Percentiles rank a stretch among this genome's conserved stretches.
phyloP scores from a whole-genome alignment of 2,329 filamentous ascomycete genomes.

The Sarocladium strictum region DNA sequence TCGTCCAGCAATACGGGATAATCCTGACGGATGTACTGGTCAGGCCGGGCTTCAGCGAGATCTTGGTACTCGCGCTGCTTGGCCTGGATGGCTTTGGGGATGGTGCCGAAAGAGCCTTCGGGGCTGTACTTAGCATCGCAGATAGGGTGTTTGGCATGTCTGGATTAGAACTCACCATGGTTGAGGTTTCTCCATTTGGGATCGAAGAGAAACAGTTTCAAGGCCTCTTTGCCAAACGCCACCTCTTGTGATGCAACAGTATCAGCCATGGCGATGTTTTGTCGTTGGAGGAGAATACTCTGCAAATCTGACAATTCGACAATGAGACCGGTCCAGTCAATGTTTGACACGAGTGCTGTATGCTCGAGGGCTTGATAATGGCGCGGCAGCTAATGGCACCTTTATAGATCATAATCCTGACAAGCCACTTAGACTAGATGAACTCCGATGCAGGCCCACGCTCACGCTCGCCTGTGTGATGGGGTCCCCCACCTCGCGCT shows the following conservation, averaged over 20 bases:
- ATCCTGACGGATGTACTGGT: conserved; percentile 68
- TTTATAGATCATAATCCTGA: too few relatives aligned
- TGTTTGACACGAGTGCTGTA: too few relatives aligned
- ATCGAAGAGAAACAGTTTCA: conserved; percentile 64
- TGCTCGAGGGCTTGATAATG: too few relatives aligned
- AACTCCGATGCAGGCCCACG: background rate
- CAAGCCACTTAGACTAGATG: background rate
- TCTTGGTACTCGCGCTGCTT: conserved; percentile 61
- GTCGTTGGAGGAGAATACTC: too few relatives aligned
- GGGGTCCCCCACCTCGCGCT: background rate
- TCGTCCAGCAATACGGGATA: conserved; percentile 58
- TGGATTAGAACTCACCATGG: conserved; percentile 57
- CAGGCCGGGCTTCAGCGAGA: conserved; percentile 60
- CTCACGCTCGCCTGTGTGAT: background rate
- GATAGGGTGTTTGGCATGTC: too few relatives aligned
- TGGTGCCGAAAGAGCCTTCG: conserved; percentile 74
- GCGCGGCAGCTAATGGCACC: too few relatives aligned
- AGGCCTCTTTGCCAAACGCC: conserved; percentile 34
- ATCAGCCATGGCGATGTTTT: background rate
- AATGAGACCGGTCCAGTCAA: too few relatives aligned
- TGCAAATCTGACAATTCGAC: too few relatives aligned
- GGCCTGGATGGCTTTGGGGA: conserved; percentile 56
- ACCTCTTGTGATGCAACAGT: background rate
- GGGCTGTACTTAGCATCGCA: too few relatives aligned
- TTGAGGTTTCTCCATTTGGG: conserved; percentile 68